These are phyloP conservation scores for Pseudocercospora crystallina DNA, from an alignment of 2,329 filamentous ascomycete species.

Conservation along the genomic window DNA sequence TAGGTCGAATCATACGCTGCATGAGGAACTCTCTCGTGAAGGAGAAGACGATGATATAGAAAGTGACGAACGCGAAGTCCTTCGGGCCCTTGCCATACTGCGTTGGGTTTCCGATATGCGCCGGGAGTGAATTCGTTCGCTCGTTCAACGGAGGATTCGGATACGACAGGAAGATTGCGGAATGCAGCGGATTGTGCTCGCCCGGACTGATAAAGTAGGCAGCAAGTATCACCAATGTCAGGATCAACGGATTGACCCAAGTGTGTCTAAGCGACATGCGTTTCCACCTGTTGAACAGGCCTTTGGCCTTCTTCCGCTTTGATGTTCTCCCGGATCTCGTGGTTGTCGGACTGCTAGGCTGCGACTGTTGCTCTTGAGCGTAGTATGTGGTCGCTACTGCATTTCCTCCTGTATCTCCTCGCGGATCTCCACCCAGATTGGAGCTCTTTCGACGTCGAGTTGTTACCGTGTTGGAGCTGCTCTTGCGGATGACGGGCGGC, in stretches of 20 bases:
- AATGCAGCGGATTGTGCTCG: slow-evolving; percentile 73
- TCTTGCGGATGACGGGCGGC: slow-evolving; percentile 13
- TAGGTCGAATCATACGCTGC: slow-evolving; percentile 80
- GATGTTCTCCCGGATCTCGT: slow-evolving; percentile 36
- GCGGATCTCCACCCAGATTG: slow-evolving; percentile 52
- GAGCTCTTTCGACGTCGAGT: slow-evolving; percentile 31
- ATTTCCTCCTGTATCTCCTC: slow-evolving; percentile 53
- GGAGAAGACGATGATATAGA: slow-evolving; percentile 85
- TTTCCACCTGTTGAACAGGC: slow-evolving; percentile 46
- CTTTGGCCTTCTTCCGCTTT: slow-evolving; percentile 49
- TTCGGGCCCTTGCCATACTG: slow-evolving; percentile 88
- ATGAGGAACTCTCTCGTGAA: slow-evolving; percentile 96
- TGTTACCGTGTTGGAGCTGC: slow-evolving; percentile 15
- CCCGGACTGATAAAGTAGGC: slow-evolving; percentile 75
- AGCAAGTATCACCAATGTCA: slow-evolving; percentile 63
- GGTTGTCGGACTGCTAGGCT: slow-evolving; percentile 15
- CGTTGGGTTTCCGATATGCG: slow-evolving; percentile 38
- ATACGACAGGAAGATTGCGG: slow-evolving; percentile 89
- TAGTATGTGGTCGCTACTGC: slow-evolving; percentile 48
- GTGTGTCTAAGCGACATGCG: slow-evolving; percentile 54
- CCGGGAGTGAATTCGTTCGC: slow-evolving; percentile 44
- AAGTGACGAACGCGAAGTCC: slow-evolving; percentile 82
- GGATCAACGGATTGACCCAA: slow-evolving; percentile 67
- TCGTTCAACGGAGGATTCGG: slow-evolving; percentile 50
- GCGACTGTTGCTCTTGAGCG: slow-evolving; percentile 8